Evolutionary conservation across 805 yeast genomes (phyloP).

Genomic region (Geotrichum ghanense): DNA sequence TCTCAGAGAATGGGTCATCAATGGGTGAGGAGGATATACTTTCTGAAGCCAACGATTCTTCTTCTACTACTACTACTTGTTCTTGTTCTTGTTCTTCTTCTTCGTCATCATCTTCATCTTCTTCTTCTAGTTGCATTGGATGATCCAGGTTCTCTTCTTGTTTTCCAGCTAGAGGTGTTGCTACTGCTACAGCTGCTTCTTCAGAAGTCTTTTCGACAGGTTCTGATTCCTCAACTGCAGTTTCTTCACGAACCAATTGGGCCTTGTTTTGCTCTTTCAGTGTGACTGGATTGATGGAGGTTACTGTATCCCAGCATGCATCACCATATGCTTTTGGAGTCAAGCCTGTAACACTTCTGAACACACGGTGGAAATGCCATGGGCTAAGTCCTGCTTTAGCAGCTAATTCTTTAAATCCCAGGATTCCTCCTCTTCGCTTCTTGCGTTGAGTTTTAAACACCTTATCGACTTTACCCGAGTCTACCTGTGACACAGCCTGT

Average conservation of each 20-base stretch:
- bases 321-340: conserved; percentile 88
- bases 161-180: not conserved
- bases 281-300: conserved; percentile 3
- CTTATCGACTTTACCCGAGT: conserved; percentile 8
- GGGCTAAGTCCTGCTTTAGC: conserved; percentile 73
- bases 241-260: not conserved
- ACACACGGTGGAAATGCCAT: conserved; percentile 90
- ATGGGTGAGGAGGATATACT: not conserved
- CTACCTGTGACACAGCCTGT: conserved; percentile 19
- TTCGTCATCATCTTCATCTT: not conserved
- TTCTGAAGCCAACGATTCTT: not conserved
- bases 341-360: conserved; percentile 73
- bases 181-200: not conserved
- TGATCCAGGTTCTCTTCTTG: not conserved
- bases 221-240: not conserved
- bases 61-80: not conserved
- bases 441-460: conserved; percentile 17
- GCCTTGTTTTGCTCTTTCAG: not conserved
- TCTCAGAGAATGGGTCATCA: not conserved
- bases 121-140: not conserved
- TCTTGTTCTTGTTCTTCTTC: not conserved
- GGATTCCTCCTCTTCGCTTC: conserved; percentile 27
- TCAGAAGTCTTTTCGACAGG: not conserved
- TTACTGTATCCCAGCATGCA: conserved; percentile 41
- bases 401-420: conserved; percentile 73